These are phyloP conservation scores for Citrus glauca DNA, from an alignment of 345 rosid genomes.

Conservation along the genomic window DNA sequence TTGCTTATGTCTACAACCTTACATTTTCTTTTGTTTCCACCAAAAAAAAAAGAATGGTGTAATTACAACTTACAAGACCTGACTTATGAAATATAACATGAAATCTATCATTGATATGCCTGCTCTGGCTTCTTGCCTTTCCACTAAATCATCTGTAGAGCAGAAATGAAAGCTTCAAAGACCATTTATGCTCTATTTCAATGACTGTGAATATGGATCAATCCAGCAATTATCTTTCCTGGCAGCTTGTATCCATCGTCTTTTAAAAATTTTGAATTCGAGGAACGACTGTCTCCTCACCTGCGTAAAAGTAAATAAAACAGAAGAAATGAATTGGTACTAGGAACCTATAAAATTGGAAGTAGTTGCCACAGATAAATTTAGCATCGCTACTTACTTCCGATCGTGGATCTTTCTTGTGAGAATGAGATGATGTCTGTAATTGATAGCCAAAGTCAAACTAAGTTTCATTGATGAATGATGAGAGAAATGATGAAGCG, in stretches of 20 bases:
- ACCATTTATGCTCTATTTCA: not conserved
- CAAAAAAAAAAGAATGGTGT: not conserved
- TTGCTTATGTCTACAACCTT: not conserved
- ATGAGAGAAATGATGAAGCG: not conserved
- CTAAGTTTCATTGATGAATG: not conserved
- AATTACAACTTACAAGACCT: slow-evolving; percentile 4
- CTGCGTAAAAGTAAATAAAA: slow-evolving; percentile 22
- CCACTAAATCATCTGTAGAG: not conserved
- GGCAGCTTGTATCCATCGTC: slow-evolving; percentile 48
- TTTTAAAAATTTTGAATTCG: slow-evolving; percentile 40
- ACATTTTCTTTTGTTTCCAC: not conserved
- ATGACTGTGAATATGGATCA: slow-evolving; percentile 36
- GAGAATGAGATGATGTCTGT: slow-evolving; percentile 30
- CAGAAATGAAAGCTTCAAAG: not conserved
- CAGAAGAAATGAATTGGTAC: not conserved
- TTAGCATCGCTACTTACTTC: slow-evolving; percentile 34
- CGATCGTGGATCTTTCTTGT: slow-evolving; percentile 36
- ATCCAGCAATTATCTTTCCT: slow-evolving; percentile 52
- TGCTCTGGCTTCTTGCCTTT: too few species aligned
- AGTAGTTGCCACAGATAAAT: not conserved
- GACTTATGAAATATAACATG: not conserved
- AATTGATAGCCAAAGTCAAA: not conserved
- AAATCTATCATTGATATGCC: not conserved
- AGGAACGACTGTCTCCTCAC: slow-evolving; percentile 60
- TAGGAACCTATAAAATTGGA: not conserved